Conservation (phyloP, 805 yeast species). For the Naumovozyma baii region DNA sequence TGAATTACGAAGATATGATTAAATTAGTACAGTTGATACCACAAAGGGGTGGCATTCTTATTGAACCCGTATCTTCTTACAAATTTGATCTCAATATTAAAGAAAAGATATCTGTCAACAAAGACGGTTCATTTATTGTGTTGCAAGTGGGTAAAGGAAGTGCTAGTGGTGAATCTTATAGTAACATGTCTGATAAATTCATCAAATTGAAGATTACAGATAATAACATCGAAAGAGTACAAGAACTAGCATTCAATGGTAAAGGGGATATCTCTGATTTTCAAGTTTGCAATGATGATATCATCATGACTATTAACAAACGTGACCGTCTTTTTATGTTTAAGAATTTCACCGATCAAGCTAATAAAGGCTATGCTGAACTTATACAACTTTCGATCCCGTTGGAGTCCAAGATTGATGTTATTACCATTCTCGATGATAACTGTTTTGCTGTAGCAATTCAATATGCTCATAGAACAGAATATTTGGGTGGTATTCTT, state of each 20-base stretch:
- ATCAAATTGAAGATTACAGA: neutral
- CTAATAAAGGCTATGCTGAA: neutral
- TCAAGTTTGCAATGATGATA: slow-evolving; percentile 9
- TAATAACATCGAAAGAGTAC: neutral
- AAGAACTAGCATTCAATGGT: slow-evolving; percentile 6
- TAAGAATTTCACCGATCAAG: slow-evolving; percentile 5
- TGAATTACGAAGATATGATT: slow-evolving; percentile 9
- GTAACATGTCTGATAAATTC: neutral
- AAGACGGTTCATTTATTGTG: slow-evolving; percentile 6
- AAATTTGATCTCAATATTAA: slow-evolving; percentile 3
- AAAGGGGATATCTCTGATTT: slow-evolving; percentile 9
- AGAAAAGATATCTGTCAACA: slow-evolving; percentile 3
- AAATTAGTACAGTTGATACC: slow-evolving; percentile 14
- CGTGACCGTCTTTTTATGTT: slow-evolving; percentile 7
- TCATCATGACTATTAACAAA: slow-evolving; percentile 7
- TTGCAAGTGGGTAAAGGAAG: slow-evolving; percentile 1
- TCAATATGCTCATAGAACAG: slow-evolving; percentile 6
- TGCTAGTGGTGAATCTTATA: neutral
- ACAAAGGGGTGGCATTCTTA: slow-evolving; percentile 8
- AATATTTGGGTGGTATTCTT: slow-evolving; percentile 5
- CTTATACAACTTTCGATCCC: neutral
- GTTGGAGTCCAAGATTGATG: neutral
- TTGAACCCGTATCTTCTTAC: slow-evolving; percentile 3
- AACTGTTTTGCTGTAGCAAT: slow-evolving; percentile 8
- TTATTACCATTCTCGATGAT: slow-evolving; percentile 5